Conservation (phyloP, 208 protist genomes). For the Leishmania martiniquensis region DNA sequence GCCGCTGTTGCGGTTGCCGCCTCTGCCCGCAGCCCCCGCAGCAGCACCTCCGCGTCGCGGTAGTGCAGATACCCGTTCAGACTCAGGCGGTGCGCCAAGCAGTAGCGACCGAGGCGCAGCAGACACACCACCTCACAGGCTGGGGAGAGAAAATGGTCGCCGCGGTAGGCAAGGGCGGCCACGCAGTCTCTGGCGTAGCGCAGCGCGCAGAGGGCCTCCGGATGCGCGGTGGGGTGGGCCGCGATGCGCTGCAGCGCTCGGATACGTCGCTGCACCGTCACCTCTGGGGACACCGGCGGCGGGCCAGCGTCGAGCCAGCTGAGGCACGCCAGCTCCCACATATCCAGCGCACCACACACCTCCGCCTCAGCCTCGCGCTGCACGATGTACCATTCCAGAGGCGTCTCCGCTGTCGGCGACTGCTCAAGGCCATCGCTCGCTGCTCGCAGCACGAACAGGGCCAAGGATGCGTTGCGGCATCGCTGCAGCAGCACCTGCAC, state of each 20-base stretch:
- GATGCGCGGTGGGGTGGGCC: slow-evolving; percentile 55
- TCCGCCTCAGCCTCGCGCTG: slow-evolving; percentile 28
- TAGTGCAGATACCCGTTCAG: slow-evolving; percentile 60
- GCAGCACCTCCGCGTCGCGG: slow-evolving; percentile 46
- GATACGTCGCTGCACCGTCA: slow-evolving; percentile 32
- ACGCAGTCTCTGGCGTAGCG: slow-evolving; percentile 61
- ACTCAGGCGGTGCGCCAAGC: slow-evolving; percentile 48
- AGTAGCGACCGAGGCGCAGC: slow-evolving; percentile 60
- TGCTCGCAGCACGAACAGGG: slow-evolving; percentile 79
- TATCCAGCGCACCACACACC: slow-evolving; percentile 40
- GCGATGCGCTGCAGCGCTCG: slow-evolving; percentile 39
- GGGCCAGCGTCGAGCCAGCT: slow-evolving; percentile 50
- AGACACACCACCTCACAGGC: slow-evolving; percentile 51
- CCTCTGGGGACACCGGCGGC: slow-evolving; percentile 16
- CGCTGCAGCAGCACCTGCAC: slow-evolving; percentile 90
- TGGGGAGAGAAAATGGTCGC: slow-evolving; percentile 43
- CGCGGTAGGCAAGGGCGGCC: slow-evolving; percentile 37
- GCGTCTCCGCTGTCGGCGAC: slow-evolving; percentile 3
- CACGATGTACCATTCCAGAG: slow-evolving; percentile 37
- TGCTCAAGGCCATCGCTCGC: slow-evolving; percentile 11
- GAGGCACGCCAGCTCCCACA: slow-evolving; percentile 70
- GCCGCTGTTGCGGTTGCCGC: slow-evolving; percentile 9
- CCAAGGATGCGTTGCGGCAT: slow-evolving; percentile 59
- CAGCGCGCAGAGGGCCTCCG: slow-evolving; percentile 57
- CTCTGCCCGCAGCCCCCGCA: slow-evolving; percentile 28